Evolutionary conservation across 2,329 filamentous ascomycete species (phyloP), one percentile per base, ranked within the genome.

Genomic region (Lomentospora prolificans): DNA sequence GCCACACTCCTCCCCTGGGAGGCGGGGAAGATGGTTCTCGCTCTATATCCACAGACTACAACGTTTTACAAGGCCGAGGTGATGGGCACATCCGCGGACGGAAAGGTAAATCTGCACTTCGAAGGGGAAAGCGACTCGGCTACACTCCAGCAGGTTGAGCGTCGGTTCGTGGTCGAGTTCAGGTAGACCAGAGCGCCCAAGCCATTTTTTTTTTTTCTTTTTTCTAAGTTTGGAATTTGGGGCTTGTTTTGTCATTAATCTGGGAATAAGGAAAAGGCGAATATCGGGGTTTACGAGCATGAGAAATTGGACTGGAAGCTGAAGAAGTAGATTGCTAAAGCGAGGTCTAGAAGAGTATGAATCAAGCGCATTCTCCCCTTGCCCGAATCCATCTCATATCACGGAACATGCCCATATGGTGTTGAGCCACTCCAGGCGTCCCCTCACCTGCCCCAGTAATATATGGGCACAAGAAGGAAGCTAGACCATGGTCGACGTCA

Each of bases 31-130:
- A 80, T 83, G 50, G 88, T 92, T 7, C 74, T 92, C 57, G 89
- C 89, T 0, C 73, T 90, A 57, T 94, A 94, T 64, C 89, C 89
- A 0, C 85, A 90, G 62, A 92, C 89, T 1, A 91, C 89, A 1
- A 91, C 87, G 0, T 92, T 94, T 63, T 94, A 94, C 67, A 85
- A 87, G 66, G 89, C 89, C 1, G 87, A 90, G 62, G 88, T 92
- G 7, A 86, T 89, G 70, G 84, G 84, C 33, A 57, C 53, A n/a
- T 28, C 56, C 56, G 72, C 72, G 39, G 67, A 75, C 58, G 64
- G 75, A 41, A 78, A 76, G 58, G 82, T 86, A 44, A 79, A 80
- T 57, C 73, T 92, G 60, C 84, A 88, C 60, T 92, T 92, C 63
- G 89, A 92, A 65, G 87, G 87, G 12, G 87, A 90, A 63, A 86